Conservation (phyloP, 2,329 filamentous ascomycete species). For the Hymenoscyphus repandus region DNA sequence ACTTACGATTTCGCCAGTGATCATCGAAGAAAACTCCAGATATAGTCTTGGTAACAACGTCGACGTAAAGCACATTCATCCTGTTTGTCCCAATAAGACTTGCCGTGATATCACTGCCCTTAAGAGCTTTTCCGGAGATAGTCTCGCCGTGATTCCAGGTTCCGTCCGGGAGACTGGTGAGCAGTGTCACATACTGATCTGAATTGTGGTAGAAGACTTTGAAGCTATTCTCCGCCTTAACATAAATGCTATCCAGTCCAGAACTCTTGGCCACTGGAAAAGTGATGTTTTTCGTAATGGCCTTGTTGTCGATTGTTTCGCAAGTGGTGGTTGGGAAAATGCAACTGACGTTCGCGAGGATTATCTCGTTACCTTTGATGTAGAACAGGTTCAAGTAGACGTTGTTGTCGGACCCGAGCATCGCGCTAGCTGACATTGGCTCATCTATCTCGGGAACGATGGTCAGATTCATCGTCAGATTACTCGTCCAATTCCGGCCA, state of each 20-base stretch:
- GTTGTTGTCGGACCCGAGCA: constrained; percentile 3
- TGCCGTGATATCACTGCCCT: constrained; percentile 5
- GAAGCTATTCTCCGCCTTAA: not conserved
- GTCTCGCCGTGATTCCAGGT: constrained; percentile 7
- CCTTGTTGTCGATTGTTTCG: not conserved
- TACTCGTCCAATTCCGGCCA: not conserved
- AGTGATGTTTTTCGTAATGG: not conserved
- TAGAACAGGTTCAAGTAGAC: constrained; percentile 11
- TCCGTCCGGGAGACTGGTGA: constrained; percentile 2
- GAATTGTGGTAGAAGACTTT: constrained; percentile 10
- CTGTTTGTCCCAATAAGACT: too few species aligned
- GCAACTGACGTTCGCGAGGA: constrained; percentile 11
- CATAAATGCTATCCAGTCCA: constrained; percentile 1
- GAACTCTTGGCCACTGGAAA: not conserved
- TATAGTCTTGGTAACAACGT: too few species aligned
- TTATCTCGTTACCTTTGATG: constrained; percentile 6
- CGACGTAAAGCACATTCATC: too few species aligned
- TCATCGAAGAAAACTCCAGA: too few species aligned
- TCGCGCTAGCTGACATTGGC: constrained; percentile 6
- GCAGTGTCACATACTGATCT: constrained; percentile 8
- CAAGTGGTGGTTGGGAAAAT: not conserved
- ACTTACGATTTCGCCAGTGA: too few species aligned
- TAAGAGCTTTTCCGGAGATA: constrained; percentile 9
- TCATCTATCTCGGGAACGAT: constrained; percentile 5
- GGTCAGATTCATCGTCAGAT: constrained; percentile 6